phyloP scores from a whole-genome alignment of 306 rosid genomes.

The Quercus wislizeni region DNA sequence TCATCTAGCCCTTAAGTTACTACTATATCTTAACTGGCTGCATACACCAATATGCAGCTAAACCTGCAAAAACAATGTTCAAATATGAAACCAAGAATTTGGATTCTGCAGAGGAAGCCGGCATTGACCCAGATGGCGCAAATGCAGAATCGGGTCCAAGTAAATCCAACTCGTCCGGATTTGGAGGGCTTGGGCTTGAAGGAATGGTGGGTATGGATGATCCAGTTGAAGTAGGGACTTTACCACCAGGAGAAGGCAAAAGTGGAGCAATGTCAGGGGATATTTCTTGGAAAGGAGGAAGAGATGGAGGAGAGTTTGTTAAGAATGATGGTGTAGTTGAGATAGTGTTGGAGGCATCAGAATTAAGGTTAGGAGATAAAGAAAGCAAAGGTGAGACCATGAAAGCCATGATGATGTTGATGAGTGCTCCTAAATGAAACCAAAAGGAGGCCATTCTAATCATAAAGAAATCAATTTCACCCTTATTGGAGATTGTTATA shows the following conservation, averaged over 20 bases:
- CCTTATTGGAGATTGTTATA: constrained; percentile 23
- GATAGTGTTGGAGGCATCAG: constrained; percentile 32
- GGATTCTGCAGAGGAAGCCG: constrained; percentile 43
- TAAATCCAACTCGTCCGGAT: constrained; percentile 59
- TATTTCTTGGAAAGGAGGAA: constrained; percentile 44
- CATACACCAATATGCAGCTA: constrained; percentile 36
- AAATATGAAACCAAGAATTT: constrained; percentile 20
- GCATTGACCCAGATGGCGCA: constrained; percentile 56
- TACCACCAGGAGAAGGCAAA: constrained; percentile 76
- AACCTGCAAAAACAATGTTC: constrained; percentile 36
- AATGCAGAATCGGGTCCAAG: constrained; percentile 57
- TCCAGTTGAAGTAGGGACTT: constrained; percentile 51
- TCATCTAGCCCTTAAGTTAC: constrained; percentile 23
- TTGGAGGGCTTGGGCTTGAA: constrained; percentile 84
- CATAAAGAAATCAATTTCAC: constrained; percentile 35
- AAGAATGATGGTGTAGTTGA: constrained; percentile 45
- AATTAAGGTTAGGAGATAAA: constrained; percentile 31
- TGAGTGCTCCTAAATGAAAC: constrained; percentile 34
- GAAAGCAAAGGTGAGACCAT: constrained; percentile 44
- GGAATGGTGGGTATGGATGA: constrained; percentile 74
- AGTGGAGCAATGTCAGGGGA: constrained; percentile 89
- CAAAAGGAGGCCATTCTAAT: constrained; percentile 62
- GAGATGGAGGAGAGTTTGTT: constrained; percentile 32
- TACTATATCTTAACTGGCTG: constrained; percentile 33
- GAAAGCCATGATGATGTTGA: constrained; percentile 31